Conservation (phyloP, 73 alveolate species). For the Tetrahymena thermophila region DNA sequence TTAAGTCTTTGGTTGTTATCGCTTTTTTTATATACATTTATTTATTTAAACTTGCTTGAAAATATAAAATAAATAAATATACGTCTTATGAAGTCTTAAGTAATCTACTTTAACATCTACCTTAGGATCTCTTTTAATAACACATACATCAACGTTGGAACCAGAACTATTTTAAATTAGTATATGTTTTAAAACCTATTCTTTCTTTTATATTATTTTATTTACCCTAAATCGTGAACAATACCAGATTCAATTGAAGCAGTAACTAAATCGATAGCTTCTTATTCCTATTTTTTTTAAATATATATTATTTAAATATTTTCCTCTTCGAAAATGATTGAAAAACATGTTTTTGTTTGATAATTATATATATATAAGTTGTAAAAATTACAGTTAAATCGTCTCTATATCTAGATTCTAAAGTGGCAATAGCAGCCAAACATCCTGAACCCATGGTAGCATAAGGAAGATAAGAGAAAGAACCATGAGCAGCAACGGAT, state of each 20-base stretch:
- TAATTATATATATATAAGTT: no score
- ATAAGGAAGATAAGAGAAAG: slow-evolving; percentile 84
- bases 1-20: background rate
- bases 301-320: no score
- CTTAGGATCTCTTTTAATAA: slow-evolving; percentile 63
- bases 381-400: slow-evolving; percentile 37
- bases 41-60: background rate
- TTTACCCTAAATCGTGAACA: slow-evolving; percentile 93
- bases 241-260: slow-evolving; percentile 95
- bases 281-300: slow-evolving; percentile 59
- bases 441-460: slow-evolving; percentile 97
- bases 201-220: no score
- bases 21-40: no score
- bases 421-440: slow-evolving; percentile 95
- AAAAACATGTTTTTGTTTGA: background rate
- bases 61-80: background rate
- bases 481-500: slow-evolving; percentile 92
- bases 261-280: slow-evolving; percentile 71
- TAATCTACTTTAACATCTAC: slow-evolving; percentile 41
- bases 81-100: background rate
- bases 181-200: background rate
- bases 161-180: slow-evolving; percentile 60
- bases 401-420: slow-evolving; percentile 94
- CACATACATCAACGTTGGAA: slow-evolving; percentile 81
- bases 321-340: background rate